Evolutionary conservation across 768 basidiomycete genomes (phyloP).

Genomic region (Butyriboletus loyo): DNA sequence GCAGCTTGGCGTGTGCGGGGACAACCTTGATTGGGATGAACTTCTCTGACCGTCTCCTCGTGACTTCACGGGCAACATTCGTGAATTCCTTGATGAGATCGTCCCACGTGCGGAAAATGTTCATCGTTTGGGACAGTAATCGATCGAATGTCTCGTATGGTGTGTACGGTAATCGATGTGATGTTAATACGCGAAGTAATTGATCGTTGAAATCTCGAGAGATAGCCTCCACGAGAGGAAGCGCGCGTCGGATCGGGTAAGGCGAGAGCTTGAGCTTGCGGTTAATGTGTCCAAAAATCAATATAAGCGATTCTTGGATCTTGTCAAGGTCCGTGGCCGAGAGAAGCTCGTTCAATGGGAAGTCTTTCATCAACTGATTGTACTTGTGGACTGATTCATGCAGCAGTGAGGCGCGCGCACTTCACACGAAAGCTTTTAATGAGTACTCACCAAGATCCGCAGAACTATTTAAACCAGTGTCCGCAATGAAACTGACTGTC

Average conservation of each 20-base stretch:
- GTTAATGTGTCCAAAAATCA: slow-evolving; percentile 92
- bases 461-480: slow-evolving; percentile 94
- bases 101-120: slow-evolving; percentile 86
- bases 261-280: slow-evolving; percentile 95
- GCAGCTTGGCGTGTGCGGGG: slow-evolving; percentile 86
- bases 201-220: slow-evolving; percentile 97
- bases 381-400: slow-evolving; percentile 83
- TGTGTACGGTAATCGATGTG: slow-evolving; percentile 88
- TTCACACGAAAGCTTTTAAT: not conserved
- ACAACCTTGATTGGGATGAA: slow-evolving; percentile 97
- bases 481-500: slow-evolving; percentile 96
- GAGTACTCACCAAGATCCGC: slow-evolving; percentile 70
- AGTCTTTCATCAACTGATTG: slow-evolving; percentile 98
- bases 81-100: slow-evolving; percentile 90
- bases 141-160: slow-evolving; percentile 95
- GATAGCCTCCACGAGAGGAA: slow-evolving; percentile 97
- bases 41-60: slow-evolving; percentile 81
- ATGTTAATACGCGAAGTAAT: slow-evolving; percentile 84
- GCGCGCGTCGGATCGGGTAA: slow-evolving; percentile 92
- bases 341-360: slow-evolving; percentile 93
- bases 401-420: not conserved
- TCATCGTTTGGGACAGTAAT: slow-evolving; percentile 68
- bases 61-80: slow-evolving; percentile 89
- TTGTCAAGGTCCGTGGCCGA: slow-evolving; percentile 96
- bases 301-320: slow-evolving; percentile 81